Base-by-base conservation (phyloP, 768 basidiomycete genomes). In the Agaricus bisporus region DNA sequence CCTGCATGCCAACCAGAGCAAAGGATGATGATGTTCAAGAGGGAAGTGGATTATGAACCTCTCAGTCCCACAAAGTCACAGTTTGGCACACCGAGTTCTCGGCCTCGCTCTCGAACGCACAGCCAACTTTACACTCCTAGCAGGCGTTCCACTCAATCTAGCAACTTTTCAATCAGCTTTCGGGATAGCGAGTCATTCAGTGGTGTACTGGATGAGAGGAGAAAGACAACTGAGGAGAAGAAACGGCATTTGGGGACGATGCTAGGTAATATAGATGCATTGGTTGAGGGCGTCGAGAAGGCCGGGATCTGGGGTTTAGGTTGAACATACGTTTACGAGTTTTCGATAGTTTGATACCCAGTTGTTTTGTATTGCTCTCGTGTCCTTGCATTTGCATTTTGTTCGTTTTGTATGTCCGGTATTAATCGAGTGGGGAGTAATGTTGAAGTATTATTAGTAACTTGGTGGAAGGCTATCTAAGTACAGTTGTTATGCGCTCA, bases 261-360 rank as follows among this genome's bases (percentile, higher is more conserved):
- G 82, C 68, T 95, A 41, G 92, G 91, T 3, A 95, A 95, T 64
- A 93, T 95, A 2, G 93, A 95, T 64, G 86, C 88, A 28, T 75
- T 95, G 9, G 90, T 95, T 5, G 90, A 91, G 57, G 86, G 91
- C 0, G 88, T 95, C 32, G 75, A 86, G 56, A 88, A 84, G 67
- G 90, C 89, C 0, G 91, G 91, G 0, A 83, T 94, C 51, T 95
- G 90, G 90, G 91, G 92, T 5, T 66, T 91, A 52, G 82, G 68
- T 35, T 67, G 57, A 58, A 18, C 48, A 15, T 12, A 35, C 18
- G 29, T 8, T 11, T 11, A 32, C 8, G 32, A 42, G 18, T 22
- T 25, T 32, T 25, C 12, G 39, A 36, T 51, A 20, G 48, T 36
- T n/a, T 42, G 41, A 29, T 41, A 35, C 26, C 49, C 32, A 51